A percentile compares a stretch with the other conserved stretches of the same genome.
Evolutionary conservation across 2,329 filamentous ascomycete genomes (phyloP).

Genomic region (Helminthosporium solani): DNA sequence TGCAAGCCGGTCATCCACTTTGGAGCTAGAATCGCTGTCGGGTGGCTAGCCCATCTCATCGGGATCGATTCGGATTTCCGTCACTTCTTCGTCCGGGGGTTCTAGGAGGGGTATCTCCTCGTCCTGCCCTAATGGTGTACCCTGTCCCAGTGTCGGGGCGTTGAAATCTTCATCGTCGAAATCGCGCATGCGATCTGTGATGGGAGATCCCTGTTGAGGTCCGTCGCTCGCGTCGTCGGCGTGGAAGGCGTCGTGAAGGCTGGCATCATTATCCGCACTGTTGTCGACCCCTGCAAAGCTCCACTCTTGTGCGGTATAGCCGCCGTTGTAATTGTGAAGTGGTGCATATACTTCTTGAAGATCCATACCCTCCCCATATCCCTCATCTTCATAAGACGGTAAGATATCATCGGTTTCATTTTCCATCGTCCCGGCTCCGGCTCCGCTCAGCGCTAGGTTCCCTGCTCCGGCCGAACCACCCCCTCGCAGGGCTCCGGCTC

Average conservation of each 20-base stretch:
- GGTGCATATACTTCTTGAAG: not conserved
- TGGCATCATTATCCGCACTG: not conserved
- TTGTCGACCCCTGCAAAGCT: not conserved
- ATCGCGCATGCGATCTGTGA: slow-evolving; percentile 16
- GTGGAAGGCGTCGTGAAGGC: slow-evolving; percentile 12
- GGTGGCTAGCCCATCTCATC: too few relatives aligned
- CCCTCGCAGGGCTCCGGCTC: slow-evolving; percentile 55
- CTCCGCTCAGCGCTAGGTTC: slow-evolving; percentile 38
- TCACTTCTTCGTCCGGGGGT: slow-evolving; percentile 18
- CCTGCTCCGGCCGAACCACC: slow-evolving; percentile 37
- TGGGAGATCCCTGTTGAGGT: slow-evolving; percentile 17
- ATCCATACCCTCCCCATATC: slow-evolving; percentile 22
- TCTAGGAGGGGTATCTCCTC: slow-evolving; percentile 12
- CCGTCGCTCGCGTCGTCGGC: slow-evolving; percentile 24
- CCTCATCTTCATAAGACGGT: slow-evolving; percentile 16
- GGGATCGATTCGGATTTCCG: slow-evolving; percentile 18
- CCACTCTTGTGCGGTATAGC: not conserved
- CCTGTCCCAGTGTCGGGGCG: slow-evolving; percentile 9
- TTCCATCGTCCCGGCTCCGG: slow-evolving; percentile 34
- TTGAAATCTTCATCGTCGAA: slow-evolving; percentile 33
- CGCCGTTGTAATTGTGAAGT: too few relatives aligned
- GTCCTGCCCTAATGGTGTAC: slow-evolving; percentile 20
- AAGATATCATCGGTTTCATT: slow-evolving; percentile 13
- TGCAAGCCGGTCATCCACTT: too few relatives aligned
- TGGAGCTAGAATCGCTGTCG: too few relatives aligned